Percentiles rank a stretch among this genome's conserved stretches.
Conservation (phyloP, 768 basidiomycete genomes). For the Amanita muscaria region DNA sequence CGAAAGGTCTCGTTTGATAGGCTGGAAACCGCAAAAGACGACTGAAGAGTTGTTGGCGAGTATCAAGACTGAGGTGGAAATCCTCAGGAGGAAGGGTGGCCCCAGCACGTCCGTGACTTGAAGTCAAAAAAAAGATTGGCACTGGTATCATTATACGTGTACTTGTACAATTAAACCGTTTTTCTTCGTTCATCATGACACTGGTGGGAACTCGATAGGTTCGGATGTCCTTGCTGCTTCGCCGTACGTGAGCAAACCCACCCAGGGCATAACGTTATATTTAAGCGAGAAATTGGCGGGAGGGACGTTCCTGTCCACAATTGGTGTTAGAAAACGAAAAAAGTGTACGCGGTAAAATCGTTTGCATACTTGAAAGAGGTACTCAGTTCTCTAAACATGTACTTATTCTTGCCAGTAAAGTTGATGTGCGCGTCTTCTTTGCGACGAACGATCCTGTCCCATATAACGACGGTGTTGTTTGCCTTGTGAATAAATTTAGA, state of each 20-base stretch:
- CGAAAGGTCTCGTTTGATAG: constrained; percentile 29
- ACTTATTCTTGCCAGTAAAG: constrained; percentile 69
- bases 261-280: constrained; percentile 89
- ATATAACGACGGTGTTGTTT: constrained; percentile 75
- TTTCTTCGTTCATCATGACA: constrained; percentile 28
- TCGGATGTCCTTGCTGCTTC: constrained; percentile 46
- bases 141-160: background rate
- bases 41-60: constrained; percentile 33
- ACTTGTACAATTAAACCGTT: background rate
- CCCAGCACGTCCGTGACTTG: no score
- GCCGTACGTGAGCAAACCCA: constrained; percentile 72
- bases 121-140: background rate
- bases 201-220: constrained; percentile 30
- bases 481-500: constrained; percentile 28
- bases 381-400: constrained; percentile 70
- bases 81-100: constrained; percentile 4
- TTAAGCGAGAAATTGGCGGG: constrained; percentile 67
- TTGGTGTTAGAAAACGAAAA: constrained; percentile 7
- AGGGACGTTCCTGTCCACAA: constrained; percentile 42
- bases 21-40: constrained; percentile 37
- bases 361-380: constrained; percentile 62
- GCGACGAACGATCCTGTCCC: constrained; percentile 86
- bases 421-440: constrained; percentile 66
- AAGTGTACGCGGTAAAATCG: constrained; percentile 2
- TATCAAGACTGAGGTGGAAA: constrained; percentile 31